Conservation (phyloP, 2,329 filamentous ascomycete species). For the Cordyceps javanica region DNA sequence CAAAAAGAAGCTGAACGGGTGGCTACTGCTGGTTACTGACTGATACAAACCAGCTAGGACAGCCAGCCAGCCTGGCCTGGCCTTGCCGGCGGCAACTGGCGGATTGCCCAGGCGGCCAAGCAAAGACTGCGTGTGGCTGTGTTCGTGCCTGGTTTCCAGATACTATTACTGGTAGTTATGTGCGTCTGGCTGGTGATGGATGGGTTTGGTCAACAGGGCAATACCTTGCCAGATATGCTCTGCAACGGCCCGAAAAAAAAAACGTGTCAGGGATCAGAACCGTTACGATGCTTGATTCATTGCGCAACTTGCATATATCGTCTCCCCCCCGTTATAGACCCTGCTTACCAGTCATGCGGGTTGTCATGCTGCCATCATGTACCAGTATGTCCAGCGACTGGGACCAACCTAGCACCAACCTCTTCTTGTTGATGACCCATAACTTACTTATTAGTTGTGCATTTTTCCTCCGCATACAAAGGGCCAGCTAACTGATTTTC, state of each 20-base stretch:
- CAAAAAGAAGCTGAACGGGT: neutral
- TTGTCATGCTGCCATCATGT: neutral
- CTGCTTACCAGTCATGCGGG: too few species aligned
- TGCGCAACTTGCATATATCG: neutral
- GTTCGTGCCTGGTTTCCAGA: neutral
- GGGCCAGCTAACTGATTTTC: too few species aligned
- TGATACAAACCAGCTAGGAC: too few species aligned
- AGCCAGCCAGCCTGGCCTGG: too few species aligned
- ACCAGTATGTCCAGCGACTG: too few species aligned
- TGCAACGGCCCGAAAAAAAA: neutral
- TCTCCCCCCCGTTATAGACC: neutral
- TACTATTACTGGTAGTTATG: too few species aligned
- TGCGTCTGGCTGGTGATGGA: too few species aligned
- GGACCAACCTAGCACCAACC: neutral
- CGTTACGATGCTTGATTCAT: neutral
- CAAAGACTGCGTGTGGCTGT: neutral
- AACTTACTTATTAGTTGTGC: neutral
- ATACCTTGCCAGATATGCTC: neutral
- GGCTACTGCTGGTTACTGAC: too few species aligned
- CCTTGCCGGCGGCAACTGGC: too few species aligned
- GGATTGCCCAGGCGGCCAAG: neutral
- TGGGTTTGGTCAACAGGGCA: neutral
- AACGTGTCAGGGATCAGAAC: neutral
- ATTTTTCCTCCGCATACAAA: neutral
- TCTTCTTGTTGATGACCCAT: neutral